Evolutionary conservation across 257 asterid genomes (phyloP).

Genomic region (Gentiana straminea): DNA sequence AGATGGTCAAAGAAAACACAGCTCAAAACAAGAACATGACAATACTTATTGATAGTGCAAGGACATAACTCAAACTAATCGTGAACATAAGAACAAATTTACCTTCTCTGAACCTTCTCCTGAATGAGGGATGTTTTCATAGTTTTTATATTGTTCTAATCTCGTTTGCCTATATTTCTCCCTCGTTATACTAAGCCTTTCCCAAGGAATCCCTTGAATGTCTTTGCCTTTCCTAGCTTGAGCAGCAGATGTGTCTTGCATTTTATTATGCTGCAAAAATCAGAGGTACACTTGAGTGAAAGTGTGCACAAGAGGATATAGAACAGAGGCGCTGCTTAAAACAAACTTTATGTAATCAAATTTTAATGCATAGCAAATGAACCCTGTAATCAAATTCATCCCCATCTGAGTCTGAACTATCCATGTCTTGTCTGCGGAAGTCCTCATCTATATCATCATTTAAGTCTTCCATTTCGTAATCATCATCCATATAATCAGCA

Average conservation of each 20-base stretch:
- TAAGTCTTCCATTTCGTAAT: slow-evolving; percentile 69
- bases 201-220: slow-evolving; percentile 98
- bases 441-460: slow-evolving; percentile 67
- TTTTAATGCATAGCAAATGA: slow-evolving; percentile 11
- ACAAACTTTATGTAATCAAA: background rate
- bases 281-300: no score
- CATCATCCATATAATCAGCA: slow-evolving; percentile 78
- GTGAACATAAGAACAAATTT: background rate
- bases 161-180: slow-evolving; percentile 75
- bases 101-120: slow-evolving; percentile 74
- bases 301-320: no score
- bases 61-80: background rate
- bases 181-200: slow-evolving; percentile 69
- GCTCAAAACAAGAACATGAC: slow-evolving; percentile 1
- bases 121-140: slow-evolving; percentile 70
- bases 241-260: slow-evolving; percentile 81
- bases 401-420: slow-evolving; percentile 71
- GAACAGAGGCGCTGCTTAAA: no score
- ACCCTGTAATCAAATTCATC: slow-evolving; percentile 75
- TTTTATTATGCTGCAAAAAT: slow-evolving; percentile 37
- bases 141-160: slow-evolving; percentile 71
- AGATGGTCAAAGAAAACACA: background rate
- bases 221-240: slow-evolving; percentile 86
- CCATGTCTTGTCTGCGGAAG: slow-evolving; percentile 41
- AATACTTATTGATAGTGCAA: background rate